Evolutionary conservation across 2,329 filamentous ascomycete species (phyloP).

Genomic region (Botrytis porri): DNA sequence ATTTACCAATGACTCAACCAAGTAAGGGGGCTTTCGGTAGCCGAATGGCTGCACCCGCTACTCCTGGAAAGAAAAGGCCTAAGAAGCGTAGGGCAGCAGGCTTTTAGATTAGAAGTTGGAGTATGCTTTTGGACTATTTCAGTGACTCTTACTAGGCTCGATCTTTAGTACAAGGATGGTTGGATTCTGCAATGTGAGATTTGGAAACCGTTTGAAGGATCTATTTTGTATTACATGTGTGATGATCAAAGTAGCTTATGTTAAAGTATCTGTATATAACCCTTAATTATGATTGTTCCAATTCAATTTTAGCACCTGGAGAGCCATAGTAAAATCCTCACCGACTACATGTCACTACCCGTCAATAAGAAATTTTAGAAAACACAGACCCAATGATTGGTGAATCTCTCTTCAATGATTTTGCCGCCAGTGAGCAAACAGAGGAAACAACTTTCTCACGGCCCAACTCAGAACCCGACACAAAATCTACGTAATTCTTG

Average conservation of each 20-base stretch:
- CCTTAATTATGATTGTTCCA: background rate
- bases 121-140: background rate
- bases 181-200: background rate
- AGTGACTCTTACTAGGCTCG: background rate
- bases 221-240: background rate
- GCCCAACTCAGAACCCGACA: background rate
- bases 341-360: background rate
- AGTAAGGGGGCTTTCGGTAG: conserved; percentile 48
- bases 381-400: background rate
- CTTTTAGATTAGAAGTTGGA: conserved; percentile 25
- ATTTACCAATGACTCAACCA: conserved; percentile 46
- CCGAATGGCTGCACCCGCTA: conserved; percentile 38
- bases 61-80: conserved; percentile 44
- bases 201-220: background rate
- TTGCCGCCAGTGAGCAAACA: background rate
- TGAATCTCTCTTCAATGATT: background rate
- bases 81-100: conserved; percentile 41
- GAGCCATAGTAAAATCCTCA: background rate
- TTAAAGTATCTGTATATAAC: background rate
- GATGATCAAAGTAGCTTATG: conserved; percentile 2
- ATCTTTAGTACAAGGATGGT: background rate
- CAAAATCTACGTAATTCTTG: background rate
- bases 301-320: background rate
- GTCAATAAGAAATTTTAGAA: background rate
- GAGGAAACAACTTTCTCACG: background rate